Conservation (phyloP, 2,329 filamentous ascomycete genomes). For the Pleoardoris graminearum region DNA sequence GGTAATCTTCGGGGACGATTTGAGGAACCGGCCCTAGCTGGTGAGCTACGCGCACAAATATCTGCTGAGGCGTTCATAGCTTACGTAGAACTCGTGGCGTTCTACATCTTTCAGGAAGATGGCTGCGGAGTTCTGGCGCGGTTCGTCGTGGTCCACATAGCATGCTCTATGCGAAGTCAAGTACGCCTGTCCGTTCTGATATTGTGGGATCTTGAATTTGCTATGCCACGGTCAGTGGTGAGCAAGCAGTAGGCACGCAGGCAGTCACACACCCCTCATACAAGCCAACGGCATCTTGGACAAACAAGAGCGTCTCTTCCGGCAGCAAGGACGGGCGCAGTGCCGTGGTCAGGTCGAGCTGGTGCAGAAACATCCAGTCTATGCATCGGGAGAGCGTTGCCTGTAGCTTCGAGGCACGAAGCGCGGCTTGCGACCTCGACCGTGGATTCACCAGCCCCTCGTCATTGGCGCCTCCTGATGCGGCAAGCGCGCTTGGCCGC, state of each 20-base stretch:
- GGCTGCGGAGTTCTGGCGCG: conserved; percentile 79
- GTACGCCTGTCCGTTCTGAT: conserved; percentile 95
- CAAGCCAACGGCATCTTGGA: conserved; percentile 94
- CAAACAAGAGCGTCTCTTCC: conserved; percentile 93
- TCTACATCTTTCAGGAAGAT: conserved; percentile 91
- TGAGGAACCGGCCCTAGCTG: conserved; percentile 80
- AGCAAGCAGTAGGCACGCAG: conserved; percentile 10
- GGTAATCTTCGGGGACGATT: conserved; percentile 92
- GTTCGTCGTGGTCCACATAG: conserved; percentile 88
- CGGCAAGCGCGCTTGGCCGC: conserved; percentile 14
- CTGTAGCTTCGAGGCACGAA: not conserved
- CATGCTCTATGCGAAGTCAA: conserved; percentile 93
- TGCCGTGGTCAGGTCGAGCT: conserved; percentile 93
- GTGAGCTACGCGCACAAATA: conserved; percentile 8
- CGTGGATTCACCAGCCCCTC: conserved; percentile 7
- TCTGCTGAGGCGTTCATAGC: conserved; percentile 26
- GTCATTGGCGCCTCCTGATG: conserved; percentile 25
- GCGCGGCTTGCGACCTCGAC: not conserved
- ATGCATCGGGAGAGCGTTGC: conserved; percentile 14
- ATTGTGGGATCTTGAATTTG: conserved; percentile 91
- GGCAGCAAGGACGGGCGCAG: conserved; percentile 88
- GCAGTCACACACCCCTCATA: conserved; percentile 81
- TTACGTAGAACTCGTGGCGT: conserved; percentile 83
- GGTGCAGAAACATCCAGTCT: conserved; percentile 93
- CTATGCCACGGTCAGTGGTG: conserved; percentile 52